Evolutionary conservation across 139 green algal genomes (phyloP).

Genomic region (Tetradesmus obliquus): DNA sequence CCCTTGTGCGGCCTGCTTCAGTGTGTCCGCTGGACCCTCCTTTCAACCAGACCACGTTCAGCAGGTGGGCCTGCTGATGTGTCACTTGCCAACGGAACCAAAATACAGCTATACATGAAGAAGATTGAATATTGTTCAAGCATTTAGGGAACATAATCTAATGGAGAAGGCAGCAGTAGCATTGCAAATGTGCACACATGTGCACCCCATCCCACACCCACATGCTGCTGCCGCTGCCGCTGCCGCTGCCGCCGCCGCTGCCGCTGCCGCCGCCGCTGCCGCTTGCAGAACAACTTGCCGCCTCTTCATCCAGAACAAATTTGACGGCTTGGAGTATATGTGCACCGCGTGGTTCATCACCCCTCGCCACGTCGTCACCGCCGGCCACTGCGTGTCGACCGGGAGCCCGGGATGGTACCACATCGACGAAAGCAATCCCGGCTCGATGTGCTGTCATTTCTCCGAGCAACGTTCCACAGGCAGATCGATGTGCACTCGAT

Average conservation of each 20-base stretch:
- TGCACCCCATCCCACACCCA: too few species aligned
- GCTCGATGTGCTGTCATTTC: neutral
- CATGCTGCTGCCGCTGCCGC: too few species aligned
- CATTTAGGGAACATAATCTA: too few species aligned
- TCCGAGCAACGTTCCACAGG: neutral
- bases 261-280: too few species aligned
- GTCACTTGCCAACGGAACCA: too few species aligned
- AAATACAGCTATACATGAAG: too few species aligned
- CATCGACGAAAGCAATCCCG: neutral
- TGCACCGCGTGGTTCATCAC: neutral
- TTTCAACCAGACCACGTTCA: neutral
- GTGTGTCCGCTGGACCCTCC: neutral
- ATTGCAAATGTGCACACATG: too few species aligned
- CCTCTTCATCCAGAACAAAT: neutral
- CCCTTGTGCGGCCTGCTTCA: neutral
- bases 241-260: too few species aligned
- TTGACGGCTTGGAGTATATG: neutral
- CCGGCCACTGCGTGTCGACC: neutral
- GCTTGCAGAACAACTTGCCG: neutral
- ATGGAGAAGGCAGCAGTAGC: too few species aligned
- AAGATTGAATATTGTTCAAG: too few species aligned
- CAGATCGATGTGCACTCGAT: neutral
- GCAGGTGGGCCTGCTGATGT: neutral
- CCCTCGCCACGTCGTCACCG: neutral
- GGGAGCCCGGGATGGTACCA: neutral